phyloP scores from a whole-genome alignment of 495 filamentous ascomycete species.

The Hyaloscypha finlandica region DNA sequence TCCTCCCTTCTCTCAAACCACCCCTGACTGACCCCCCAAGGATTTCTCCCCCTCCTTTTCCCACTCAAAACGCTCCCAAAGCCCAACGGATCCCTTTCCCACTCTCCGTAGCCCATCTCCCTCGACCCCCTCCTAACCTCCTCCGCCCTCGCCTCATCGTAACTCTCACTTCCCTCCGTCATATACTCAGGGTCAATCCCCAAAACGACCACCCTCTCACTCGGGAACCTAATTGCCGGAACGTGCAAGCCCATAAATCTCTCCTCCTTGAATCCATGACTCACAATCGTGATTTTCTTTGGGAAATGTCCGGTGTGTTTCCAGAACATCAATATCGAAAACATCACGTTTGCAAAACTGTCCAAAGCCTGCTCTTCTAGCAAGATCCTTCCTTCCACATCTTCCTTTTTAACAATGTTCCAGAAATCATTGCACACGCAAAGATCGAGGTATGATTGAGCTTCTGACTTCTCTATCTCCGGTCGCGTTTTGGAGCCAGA shows the following conservation, averaged over 20 bases:
- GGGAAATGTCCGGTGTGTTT: slow-evolving; percentile 50
- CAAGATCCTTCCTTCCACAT: slow-evolving; percentile 38
- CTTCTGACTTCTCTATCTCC: slow-evolving; percentile 61
- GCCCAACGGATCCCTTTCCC: slow-evolving; percentile 53
- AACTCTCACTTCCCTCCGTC: slow-evolving; percentile 27
- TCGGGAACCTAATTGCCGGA: slow-evolving; percentile 59
- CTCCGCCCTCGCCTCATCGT: slow-evolving; percentile 29
- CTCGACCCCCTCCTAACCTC: slow-evolving; percentile 40
- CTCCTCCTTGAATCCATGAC: slow-evolving; percentile 71
- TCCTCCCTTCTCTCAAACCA: slow-evolving; percentile 42
- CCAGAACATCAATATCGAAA: slow-evolving; percentile 63
- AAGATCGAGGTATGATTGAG: slow-evolving; percentile 62
- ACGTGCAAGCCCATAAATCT: slow-evolving; percentile 72
- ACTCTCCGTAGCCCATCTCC: slow-evolving; percentile 43
- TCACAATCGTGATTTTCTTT: slow-evolving; percentile 62
- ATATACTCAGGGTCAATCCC: slow-evolving; percentile 69
- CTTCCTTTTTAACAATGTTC: slow-evolving; percentile 35
- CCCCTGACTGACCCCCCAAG: slow-evolving; percentile 42
- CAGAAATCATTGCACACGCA: slow-evolving; percentile 45
- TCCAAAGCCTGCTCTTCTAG: slow-evolving; percentile 72
- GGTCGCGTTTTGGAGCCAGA: slow-evolving; percentile 63
- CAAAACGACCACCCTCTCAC: slow-evolving; percentile 50
- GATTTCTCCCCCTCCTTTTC: slow-evolving; percentile 53
- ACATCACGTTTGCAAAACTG: slow-evolving; percentile 76
- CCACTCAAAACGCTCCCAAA: slow-evolving; percentile 43